Base-by-base conservation (phyloP, 1,139 yeast species). In the Scheffersomyces parashehatae region DNA sequence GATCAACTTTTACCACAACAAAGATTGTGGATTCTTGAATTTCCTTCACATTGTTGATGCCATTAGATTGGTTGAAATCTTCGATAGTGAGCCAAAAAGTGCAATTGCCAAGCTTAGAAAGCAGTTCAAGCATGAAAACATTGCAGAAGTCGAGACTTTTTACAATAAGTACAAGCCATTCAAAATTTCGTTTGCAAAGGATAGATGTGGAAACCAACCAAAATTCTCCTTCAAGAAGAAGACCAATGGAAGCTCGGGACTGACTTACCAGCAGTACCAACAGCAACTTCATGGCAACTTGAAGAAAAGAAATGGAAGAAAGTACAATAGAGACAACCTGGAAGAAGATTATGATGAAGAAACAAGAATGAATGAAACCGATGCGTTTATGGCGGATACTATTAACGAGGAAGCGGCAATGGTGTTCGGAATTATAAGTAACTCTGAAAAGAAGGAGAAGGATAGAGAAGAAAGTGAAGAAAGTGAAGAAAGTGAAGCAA, bases 111-210 rank as follows among this genome's bases (percentile, higher is more conserved):
- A 42, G 38, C 46, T 42, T 35, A 38, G 14, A 5, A 43, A 46
- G 32, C 32, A 43, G 28, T 40, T 49, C 33, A 29, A 31, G 13
- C 15, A 35, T 20, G 53, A 38, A n/a, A 26, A 28, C 14, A 35
- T 36, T 3, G 41, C 37, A 3, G 44, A 36, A 3, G 41, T 45
- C 11, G 24, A 16, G 3, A 34, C 28, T 10, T 51, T 50, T 36
- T 52, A 52, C 41, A 16, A 46, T 31, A 51, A 42, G 38, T 53
- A 54, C 41, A 69, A 76, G 28, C 73, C 73, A 43, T 81, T 85
- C 49, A 86, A 85, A 56, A 68, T 74, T 42, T 71, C 73, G 46
- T 74, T 70, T 54, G 79, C 74, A 13, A 74, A 74, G 55, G 79
- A 74, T 50, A 58, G 79, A 47, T 74, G 79, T 56, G 79, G 77